phyloP scores from a whole-genome alignment of 176 grass and related monocot species.

The Aegilops bicornis region DNA sequence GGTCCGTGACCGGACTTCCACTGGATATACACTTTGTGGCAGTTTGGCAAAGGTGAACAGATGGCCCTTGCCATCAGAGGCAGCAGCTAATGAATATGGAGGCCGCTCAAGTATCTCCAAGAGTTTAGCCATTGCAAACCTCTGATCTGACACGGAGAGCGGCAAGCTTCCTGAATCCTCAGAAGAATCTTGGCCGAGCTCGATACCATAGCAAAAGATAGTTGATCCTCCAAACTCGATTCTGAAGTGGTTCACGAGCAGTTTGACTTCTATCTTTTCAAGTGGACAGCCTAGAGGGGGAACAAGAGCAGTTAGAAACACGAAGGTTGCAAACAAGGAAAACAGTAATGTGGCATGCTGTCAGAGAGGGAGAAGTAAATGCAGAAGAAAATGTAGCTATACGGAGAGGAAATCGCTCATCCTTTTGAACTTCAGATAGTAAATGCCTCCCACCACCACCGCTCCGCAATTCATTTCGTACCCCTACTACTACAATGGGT shows the following conservation, averaged over 20 bases:
- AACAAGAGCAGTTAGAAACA: slow-evolving; percentile 5
- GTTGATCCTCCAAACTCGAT: slow-evolving; percentile 21
- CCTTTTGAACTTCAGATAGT: background rate
- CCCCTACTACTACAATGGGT: background rate
- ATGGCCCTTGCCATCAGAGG: slow-evolving; percentile 35
- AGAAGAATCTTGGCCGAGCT: background rate
- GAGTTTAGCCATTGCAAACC: slow-evolving; percentile 34
- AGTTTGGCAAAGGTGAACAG: slow-evolving; percentile 38
- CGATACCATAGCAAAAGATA: slow-evolving; percentile 46
- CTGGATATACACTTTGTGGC: slow-evolving; percentile 17
- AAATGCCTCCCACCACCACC: background rate
- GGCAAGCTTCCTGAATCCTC: slow-evolving; percentile 18
- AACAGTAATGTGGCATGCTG: background rate
- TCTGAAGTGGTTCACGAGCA: slow-evolving; percentile 48
- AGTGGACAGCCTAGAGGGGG: background rate
- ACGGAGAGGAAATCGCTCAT: background rate
- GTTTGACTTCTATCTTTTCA: slow-evolving; percentile 1
- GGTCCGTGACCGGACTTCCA: slow-evolving; percentile 8
- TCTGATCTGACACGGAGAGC: slow-evolving; percentile 26
- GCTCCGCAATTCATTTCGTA: background rate
- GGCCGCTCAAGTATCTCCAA: slow-evolving; percentile 12
- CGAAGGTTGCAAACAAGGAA: background rate
- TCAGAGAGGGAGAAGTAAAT: background rate
- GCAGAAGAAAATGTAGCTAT: background rate
- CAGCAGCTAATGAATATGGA: slow-evolving; percentile 28